These are phyloP conservation scores for Serendipita indica DNA, from an alignment of 768 basidiomycete genomes.

Conservation along the genomic window DNA sequence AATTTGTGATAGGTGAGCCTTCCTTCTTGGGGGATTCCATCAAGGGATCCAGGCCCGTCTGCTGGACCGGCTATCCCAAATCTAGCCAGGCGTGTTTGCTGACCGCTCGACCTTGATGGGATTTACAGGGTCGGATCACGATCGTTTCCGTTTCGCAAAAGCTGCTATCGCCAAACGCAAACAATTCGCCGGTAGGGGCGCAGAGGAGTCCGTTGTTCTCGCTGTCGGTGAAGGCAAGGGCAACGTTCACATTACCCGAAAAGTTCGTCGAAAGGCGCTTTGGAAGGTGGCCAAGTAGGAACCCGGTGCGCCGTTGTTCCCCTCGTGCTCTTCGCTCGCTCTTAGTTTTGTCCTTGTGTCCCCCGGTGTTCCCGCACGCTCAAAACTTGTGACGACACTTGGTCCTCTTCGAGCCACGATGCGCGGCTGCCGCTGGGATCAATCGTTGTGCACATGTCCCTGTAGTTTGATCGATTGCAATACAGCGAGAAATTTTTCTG, in stretches of 20 bases:
- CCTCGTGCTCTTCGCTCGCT: neutral
- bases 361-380: no score
- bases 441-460: neutral
- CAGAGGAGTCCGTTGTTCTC: constrained; percentile 82
- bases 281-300: constrained; percentile 29
- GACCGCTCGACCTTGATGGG: no score
- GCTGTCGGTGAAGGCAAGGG: constrained; percentile 52
- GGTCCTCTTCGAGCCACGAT: neutral
- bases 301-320: neutral
- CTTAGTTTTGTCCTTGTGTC: no score
- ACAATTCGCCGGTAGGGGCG: constrained; percentile 56
- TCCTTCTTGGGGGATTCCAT: neutral
- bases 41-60: neutral
- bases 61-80: neutral
- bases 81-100: neutral
- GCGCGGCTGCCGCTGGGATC: neutral
- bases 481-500: constrained; percentile 2
- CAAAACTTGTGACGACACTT: constrained; percentile 5
- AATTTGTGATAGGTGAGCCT: constrained; percentile 58
- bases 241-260: constrained; percentile 76
- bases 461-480: constrained; percentile 4
- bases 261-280: constrained; percentile 48
- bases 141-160: constrained; percentile 84
- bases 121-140: constrained; percentile 63
- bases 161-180: constrained; percentile 75